Base-by-base conservation (phyloP, 2,329 filamentous ascomycete genomes). In the Aspergillus quadrilineatus region DNA sequence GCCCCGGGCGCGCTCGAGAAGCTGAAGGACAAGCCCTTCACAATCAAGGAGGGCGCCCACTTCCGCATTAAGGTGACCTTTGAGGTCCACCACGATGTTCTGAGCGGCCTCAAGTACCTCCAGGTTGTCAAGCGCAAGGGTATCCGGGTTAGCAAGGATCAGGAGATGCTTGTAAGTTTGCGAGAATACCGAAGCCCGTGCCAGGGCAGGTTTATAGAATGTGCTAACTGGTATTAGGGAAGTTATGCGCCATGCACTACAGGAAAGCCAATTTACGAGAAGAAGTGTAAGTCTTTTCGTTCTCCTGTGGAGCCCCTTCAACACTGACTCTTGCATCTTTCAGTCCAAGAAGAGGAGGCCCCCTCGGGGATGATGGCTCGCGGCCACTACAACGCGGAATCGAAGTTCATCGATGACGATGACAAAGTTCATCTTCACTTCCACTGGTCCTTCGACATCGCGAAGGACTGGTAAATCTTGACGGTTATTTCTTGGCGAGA, bases 11-110 rank as follows among this genome's bases (percentile, higher is more conserved):
- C 89, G 60, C 83, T 96, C 69, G 80, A 84, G 3, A 84, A 82
- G 12, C 87, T 99, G 64, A 96, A 96, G 80, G 83, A 90, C 71
- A 89, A 94, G 73, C 94, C 94, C 12, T 99, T 99, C 81, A 93
- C 85, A 72, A 97, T 99, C 81, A 99, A 97, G 83, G 94, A 97
- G 77, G 92, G 91, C 54, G 85, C 89, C 66, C 89, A 86, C 67
- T 99, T 97, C 80, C 90, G 89, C 77, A 97, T 97, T 90, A 92
- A 89, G 73, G 92, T 89, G 57, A 85, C 85, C 60, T 99, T 97
- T 83, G 89, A 92, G 79, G 94, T 99, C 45, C 92, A 99, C 81
- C 92, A 97, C 75, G 89, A 97, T 77, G 93, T 99, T 64, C 84
- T 97, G 54, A 94, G 90, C 67, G 94, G 94, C 45, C 79, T 99